phyloP scores from a whole-genome alignment of 2,329 filamentous ascomycete species.

The Hypoxylon sp. region DNA sequence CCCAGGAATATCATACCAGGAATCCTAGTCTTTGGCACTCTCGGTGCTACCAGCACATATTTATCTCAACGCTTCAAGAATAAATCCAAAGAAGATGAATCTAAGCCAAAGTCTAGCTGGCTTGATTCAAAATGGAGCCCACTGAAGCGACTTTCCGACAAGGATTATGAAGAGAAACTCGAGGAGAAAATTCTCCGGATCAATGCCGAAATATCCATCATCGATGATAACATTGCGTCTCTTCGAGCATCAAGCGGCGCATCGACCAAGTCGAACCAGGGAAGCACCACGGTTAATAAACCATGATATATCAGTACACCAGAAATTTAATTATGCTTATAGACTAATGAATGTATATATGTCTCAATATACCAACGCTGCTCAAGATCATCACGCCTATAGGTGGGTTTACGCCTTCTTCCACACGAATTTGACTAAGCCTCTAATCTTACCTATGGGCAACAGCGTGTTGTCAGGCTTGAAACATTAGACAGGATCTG shows the following conservation, averaged over 20 bases:
- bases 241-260: constrained; percentile 49
- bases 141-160: constrained; percentile 76
- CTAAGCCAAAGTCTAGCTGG: constrained; percentile 53
- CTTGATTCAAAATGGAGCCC: constrained; percentile 80
- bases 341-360: neutral
- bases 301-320: neutral
- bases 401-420: neutral
- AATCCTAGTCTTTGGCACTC: constrained; percentile 63
- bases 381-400: neutral
- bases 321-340: neutral
- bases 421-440: neutral
- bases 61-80: constrained; percentile 44
- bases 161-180: constrained; percentile 79
- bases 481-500: neutral
- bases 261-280: constrained; percentile 19
- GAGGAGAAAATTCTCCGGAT: constrained; percentile 78
- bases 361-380: neutral
- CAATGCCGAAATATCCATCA: constrained; percentile 81
- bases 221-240: constrained; percentile 80
- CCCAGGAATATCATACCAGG: constrained; percentile 68
- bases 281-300: constrained; percentile 17
- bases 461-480: neutral
- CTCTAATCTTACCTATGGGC: neutral
- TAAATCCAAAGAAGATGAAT: constrained; percentile 24
- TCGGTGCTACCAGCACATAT: constrained; percentile 58